These are phyloP conservation scores for Ophiorrhiza pumila DNA, from an alignment of 257 asterid genomes.

Conservation along the genomic window DNA sequence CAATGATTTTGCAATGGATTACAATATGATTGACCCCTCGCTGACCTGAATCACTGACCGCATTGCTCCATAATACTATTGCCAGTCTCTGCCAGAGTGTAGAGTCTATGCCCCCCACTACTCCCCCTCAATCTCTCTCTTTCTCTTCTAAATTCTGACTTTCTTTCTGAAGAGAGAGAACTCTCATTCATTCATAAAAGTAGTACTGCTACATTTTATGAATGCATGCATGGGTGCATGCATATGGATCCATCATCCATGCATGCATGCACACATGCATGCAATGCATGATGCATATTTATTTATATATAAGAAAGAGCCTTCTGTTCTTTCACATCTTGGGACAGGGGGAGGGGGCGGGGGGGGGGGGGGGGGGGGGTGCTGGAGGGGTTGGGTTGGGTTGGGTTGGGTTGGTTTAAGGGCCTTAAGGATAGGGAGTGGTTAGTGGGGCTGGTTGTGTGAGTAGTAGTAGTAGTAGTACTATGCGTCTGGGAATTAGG, in stretches of 20 bases:
- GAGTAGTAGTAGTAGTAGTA: not conserved
- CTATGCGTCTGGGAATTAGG: slow-evolving; percentile 24
- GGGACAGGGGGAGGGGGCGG: not conserved
- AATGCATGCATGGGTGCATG: not conserved
- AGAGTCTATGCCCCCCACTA: slow-evolving; percentile 1
- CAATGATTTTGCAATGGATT: slow-evolving; percentile 57
- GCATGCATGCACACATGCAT: not conserved
- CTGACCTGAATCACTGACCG: slow-evolving; percentile 37
- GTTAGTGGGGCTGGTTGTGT: not conserved
- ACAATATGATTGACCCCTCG: slow-evolving; percentile 48
- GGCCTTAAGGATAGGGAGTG: no score
- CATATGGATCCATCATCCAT: not conserved
- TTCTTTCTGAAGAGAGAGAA: slow-evolving; percentile 8
- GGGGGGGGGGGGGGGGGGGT: not conserved
- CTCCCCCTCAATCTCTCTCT: not conserved
- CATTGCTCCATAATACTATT: slow-evolving; percentile 17
- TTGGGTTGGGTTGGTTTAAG: no score
- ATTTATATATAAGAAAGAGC: no score
- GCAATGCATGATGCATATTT: not conserved
- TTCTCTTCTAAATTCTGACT: slow-evolving; percentile 20
- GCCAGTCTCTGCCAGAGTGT: slow-evolving; percentile 4
- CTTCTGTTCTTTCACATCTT: slow-evolving; percentile 20
- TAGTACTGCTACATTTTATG: not conserved
- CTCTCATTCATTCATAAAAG: slow-evolving; percentile 20
- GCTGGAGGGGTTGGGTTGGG: not conserved